Percentiles rank a stretch among this genome's conserved stretches.
These are phyloP conservation scores for Amanita molliuscula DNA, from an alignment of 768 basidiomycete genomes.

Conservation along the genomic window DNA sequence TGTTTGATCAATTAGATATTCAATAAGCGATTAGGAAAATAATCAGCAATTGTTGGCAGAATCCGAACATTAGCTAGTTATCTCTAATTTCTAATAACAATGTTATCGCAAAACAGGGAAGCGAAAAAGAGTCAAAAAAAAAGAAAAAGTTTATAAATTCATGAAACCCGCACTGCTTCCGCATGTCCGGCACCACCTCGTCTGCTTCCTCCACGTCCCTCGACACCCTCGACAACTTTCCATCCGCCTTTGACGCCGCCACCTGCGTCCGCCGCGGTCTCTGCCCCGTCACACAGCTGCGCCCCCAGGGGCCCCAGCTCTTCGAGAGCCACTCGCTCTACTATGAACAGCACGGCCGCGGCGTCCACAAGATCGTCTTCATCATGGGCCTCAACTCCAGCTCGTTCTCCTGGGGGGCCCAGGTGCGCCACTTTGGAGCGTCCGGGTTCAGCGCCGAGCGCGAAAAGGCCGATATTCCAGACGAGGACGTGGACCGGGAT, in stretches of 20 bases:
- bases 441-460: constrained; percentile 12
- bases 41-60: too few relatives aligned
- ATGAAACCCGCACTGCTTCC: not conserved
- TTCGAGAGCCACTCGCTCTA: constrained; percentile 68
- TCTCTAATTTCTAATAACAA: too few relatives aligned
- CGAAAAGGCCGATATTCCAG: not conserved
- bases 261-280: constrained; percentile 64
- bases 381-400: constrained; percentile 72
- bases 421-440: constrained; percentile 56
- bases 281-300: constrained; percentile 57
- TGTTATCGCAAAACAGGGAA: too few relatives aligned
- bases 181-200: not conserved
- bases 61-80: too few relatives aligned
- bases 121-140: too few relatives aligned
- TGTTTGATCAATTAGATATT: too few relatives aligned
- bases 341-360: constrained; percentile 67
- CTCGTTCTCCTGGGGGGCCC: constrained; percentile 52
- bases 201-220: not conserved
- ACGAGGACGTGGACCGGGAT: constrained; percentile 12
- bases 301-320: constrained; percentile 31
- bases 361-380: constrained; percentile 53
- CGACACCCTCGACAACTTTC: constrained; percentile 13
- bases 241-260: constrained; percentile 43
- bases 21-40: too few relatives aligned
- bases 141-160: too few relatives aligned